A percentile compares a stretch with the other conserved stretches of the same genome.
Evolutionary conservation across 345 rosid genomes (phyloP).

Genomic region (Limnanthes douglasii): DNA sequence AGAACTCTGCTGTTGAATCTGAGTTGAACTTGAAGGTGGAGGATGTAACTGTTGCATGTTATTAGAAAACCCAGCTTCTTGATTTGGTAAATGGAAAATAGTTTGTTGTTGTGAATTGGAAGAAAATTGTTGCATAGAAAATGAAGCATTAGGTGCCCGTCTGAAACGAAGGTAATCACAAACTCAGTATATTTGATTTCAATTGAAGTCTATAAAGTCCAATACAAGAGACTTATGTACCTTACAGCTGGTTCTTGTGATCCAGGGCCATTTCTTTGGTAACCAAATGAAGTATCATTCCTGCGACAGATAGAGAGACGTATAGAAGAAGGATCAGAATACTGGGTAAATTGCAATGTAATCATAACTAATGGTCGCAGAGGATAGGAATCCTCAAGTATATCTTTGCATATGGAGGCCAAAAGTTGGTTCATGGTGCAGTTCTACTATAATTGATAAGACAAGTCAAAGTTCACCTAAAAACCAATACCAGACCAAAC

Average conservation of each 20-base stretch:
- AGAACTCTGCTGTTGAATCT: constrained; percentile 21
- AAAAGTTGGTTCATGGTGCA: neutral
- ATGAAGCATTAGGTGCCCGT: constrained; percentile 31
- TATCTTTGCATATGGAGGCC: neutral
- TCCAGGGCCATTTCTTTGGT: constrained; percentile 13
- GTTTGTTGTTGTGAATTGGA: constrained; percentile 26
- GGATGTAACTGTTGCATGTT: constrained; percentile 23
- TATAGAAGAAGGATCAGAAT: too few relatives aligned
- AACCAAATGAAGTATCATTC: constrained; percentile 18
- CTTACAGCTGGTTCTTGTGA: constrained; percentile 16
- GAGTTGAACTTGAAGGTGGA: constrained; percentile 19
- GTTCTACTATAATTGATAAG: neutral
- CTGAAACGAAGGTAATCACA: constrained; percentile 22
- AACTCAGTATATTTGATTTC: too few relatives aligned
- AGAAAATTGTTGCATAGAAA: constrained; percentile 27
- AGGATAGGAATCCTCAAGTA: neutral
- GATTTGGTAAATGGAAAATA: constrained; percentile 25
- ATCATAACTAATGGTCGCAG: neutral
- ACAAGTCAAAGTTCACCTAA: neutral
- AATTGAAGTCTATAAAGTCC: neutral
- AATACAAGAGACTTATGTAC: constrained; percentile 1
- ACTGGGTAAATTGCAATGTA: neutral
- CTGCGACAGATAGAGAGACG: constrained; percentile 12
- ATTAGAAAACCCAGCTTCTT: constrained; percentile 18
- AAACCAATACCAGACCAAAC: neutral